These are phyloP conservation scores for Rhexocercosporidium sp. DNA, from an alignment of 2,329 filamentous ascomycete species.

Conservation along the genomic window DNA sequence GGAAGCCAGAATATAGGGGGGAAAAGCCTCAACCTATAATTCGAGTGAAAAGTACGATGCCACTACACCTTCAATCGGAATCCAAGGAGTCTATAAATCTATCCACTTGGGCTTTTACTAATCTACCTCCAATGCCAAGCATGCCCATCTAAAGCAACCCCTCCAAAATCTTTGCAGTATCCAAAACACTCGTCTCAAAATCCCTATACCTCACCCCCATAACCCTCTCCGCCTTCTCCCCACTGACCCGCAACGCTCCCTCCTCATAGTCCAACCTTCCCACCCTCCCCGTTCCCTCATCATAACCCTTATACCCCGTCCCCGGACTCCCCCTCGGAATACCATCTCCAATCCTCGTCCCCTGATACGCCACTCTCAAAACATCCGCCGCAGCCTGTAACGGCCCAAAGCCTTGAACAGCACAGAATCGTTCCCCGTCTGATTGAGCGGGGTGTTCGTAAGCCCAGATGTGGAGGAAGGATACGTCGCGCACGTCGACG, in stretches of 20 bases:
- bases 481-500: conserved; percentile 53
- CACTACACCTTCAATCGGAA: no score
- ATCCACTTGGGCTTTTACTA: neutral
- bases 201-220: conserved; percentile 39
- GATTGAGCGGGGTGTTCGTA: conserved; percentile 45
- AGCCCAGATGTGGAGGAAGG: conserved; percentile 46
- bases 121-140: neutral
- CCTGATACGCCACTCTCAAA: conserved; percentile 46
- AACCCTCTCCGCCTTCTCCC: conserved; percentile 37
- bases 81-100: neutral
- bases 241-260: conserved; percentile 34
- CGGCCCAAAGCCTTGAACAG: conserved; percentile 40
- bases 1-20: no score
- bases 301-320: conserved; percentile 45
- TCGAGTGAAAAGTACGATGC: no score
- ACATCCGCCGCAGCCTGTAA: conserved; percentile 50
- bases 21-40: no score
- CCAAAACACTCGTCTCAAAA: conserved; percentile 39
- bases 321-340: conserved; percentile 47
- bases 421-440: conserved; percentile 50
- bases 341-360: conserved; percentile 37
- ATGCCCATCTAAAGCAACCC: conserved; percentile 22
- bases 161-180: conserved; percentile 45
- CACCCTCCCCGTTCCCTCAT: conserved; percentile 33
- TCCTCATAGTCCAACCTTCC: conserved; percentile 22